These are phyloP conservation scores for Cyclocybe cylindracea DNA, from an alignment of 768 basidiomycete genomes.

Conservation along the genomic window DNA sequence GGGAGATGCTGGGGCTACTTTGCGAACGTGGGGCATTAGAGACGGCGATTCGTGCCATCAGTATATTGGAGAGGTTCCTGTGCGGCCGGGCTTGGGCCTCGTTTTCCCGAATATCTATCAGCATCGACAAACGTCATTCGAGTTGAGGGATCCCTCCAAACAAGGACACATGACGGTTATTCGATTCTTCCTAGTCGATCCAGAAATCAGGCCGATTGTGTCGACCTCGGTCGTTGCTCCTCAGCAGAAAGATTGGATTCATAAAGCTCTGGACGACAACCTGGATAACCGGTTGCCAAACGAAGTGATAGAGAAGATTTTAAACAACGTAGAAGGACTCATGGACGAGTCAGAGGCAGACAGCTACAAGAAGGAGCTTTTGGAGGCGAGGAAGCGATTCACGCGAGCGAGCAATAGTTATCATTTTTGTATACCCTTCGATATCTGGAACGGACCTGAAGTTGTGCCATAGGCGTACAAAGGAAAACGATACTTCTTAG, in stretches of 20 bases:
- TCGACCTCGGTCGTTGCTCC: conserved; percentile 48
- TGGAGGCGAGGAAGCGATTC: conserved; percentile 35
- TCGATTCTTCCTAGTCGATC: conserved; percentile 50
- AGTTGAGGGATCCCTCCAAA: conserved; percentile 38
- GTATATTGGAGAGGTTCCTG: conserved; percentile 39
- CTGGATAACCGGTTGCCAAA: conserved; percentile 37
- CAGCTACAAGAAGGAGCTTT: conserved; percentile 28
- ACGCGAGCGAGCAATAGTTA: conserved; percentile 39
- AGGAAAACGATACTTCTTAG: background rate
- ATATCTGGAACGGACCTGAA: conserved; percentile 42
- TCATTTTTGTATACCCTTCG: conserved; percentile 54
- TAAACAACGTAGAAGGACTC: conserved; percentile 37
- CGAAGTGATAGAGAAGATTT: conserved; percentile 45
- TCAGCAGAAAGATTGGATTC: conserved; percentile 51
- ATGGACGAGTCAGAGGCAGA: conserved; percentile 40
- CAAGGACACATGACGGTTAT: conserved; percentile 45
- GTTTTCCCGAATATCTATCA: conserved; percentile 63
- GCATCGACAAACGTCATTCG: conserved; percentile 38
- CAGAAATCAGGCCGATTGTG: conserved; percentile 38
- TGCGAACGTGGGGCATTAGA: conserved; percentile 51
- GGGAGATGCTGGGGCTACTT: conserved; percentile 47
- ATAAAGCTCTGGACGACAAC: conserved; percentile 33
- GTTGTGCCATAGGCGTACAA: background rate
- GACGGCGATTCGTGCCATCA: conserved; percentile 51
- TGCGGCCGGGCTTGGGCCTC: conserved; percentile 37